phyloP scores from a whole-genome alignment of 169 alveolate genomes.

The Cryptosporidium parvum region DNA sequence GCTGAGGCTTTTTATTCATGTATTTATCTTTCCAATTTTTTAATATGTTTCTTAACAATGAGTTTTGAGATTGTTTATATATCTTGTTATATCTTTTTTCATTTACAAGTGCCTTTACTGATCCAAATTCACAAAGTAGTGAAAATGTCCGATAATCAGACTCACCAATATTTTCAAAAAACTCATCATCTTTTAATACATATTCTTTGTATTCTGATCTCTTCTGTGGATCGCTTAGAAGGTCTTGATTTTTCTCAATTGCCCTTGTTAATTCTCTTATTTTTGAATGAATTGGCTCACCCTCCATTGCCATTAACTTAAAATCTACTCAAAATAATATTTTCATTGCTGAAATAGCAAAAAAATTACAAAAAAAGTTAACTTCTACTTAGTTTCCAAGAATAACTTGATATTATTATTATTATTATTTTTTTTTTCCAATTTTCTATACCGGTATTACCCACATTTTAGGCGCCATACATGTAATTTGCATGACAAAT shows the following conservation, averaged over 20 bases:
- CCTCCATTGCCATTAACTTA: constrained; percentile 10
- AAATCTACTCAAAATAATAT: not conserved
- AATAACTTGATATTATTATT: not conserved
- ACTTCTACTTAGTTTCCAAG: not conserved
- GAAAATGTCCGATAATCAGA: constrained; percentile 41
- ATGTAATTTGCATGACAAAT: constrained; percentile 25
- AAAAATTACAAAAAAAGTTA: not conserved
- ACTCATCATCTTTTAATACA: constrained; percentile 44
- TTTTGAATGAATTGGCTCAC: constrained; percentile 25
- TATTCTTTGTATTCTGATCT: constrained; percentile 38
- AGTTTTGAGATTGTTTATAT: constrained; percentile 39
- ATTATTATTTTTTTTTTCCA: not conserved
- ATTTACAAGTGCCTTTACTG: constrained; percentile 53
- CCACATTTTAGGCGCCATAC: constrained; percentile 27
- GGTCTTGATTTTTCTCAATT: constrained; percentile 38
- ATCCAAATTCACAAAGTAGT: constrained; percentile 65
- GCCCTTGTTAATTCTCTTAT: constrained; percentile 39
- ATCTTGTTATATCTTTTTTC: constrained; percentile 60
- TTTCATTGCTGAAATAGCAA: not conserved
- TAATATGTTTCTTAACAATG: constrained; percentile 21
- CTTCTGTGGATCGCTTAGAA: constrained; percentile 46
- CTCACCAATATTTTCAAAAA: constrained; percentile 21
- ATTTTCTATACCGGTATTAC: constrained; percentile 8
- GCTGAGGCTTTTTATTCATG: not conserved
- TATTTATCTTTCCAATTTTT: constrained; percentile 43